These are phyloP conservation scores for Athelia psychrophila DNA, from an alignment of 1,284 basidiomycete species.

Conservation along the genomic window DNA sequence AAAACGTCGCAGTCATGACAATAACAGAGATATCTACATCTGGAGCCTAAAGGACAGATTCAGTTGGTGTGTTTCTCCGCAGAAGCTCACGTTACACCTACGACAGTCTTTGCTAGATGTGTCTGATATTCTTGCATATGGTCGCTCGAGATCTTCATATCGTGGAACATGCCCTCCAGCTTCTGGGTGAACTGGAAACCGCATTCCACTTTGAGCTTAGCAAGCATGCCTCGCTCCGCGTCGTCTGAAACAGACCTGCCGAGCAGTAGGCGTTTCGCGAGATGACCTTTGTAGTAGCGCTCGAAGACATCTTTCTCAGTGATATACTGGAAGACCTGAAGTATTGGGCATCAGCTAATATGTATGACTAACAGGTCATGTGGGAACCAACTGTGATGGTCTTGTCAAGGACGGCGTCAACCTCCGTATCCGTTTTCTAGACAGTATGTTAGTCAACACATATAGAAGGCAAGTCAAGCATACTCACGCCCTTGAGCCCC, in stretches of 20 bases:
- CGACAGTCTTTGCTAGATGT: conserved; percentile 53
- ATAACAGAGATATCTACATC: conserved; percentile 82
- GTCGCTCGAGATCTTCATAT: conserved; percentile 91
- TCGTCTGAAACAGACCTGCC: conserved; percentile 93
- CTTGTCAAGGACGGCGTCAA: conserved; percentile 88
- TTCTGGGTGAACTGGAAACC: conserved; percentile 98
- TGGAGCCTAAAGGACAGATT: conserved; percentile 45
- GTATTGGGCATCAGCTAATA: too few relatives aligned
- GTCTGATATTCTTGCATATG: conserved; percentile 75
- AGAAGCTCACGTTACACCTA: conserved; percentile 26
- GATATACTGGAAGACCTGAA: conserved; percentile 95
- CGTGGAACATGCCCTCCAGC: conserved; percentile 98
- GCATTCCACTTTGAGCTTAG: conserved; percentile 96
- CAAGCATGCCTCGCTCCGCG: conserved; percentile 96
- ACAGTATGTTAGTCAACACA: background rate
- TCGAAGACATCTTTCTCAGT: conserved; percentile 98
- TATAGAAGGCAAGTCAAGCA: background rate
- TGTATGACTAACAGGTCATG: too few relatives aligned
- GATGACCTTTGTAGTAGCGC: conserved; percentile 95
- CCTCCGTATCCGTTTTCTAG: conserved; percentile 93
- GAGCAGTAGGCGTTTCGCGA: conserved; percentile 88
- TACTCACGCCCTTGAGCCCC: conserved; percentile 88
- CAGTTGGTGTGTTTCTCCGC: conserved; percentile 7
- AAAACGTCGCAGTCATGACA: conserved; percentile 92
- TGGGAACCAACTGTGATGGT: conserved; percentile 92